Evolutionary conservation across 2,329 filamentous ascomycete species (phyloP).

Genomic region (Teratosphaeria zuluensis): DNA sequence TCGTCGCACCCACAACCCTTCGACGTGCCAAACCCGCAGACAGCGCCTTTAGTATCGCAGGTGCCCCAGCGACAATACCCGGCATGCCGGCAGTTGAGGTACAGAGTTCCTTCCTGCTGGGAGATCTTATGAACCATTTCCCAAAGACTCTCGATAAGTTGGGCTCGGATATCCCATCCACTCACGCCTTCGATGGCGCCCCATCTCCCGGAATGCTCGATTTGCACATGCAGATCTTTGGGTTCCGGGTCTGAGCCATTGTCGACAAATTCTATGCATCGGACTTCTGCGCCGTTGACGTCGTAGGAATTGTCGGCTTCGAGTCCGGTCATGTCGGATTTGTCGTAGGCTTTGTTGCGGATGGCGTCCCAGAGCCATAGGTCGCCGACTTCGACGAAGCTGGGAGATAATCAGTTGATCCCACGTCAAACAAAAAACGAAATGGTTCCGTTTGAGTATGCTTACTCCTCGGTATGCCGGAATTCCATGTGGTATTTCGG

Average conservation of each 20-base stretch:
- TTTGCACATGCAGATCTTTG: not conserved
- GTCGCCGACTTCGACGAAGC: not conserved
- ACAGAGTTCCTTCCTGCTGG: not conserved
- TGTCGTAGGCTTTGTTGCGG: not conserved
- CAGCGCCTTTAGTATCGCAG: too few relatives aligned
- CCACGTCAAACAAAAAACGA: too few relatives aligned
- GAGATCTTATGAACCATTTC: not conserved
- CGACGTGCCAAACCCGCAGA: too few relatives aligned
- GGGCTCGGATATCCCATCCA: not conserved
- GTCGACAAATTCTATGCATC: not conserved
- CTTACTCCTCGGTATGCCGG: not conserved
- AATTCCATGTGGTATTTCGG: not conserved
- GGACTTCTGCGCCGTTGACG: not conserved
- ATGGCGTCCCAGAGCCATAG: not conserved
- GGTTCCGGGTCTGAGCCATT: not conserved
- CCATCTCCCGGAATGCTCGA: not conserved
- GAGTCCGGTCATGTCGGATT: not conserved
- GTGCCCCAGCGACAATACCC: too few relatives aligned
- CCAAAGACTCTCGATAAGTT: not conserved
- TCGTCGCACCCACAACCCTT: too few relatives aligned
- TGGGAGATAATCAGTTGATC: too few relatives aligned
- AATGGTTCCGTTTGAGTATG: too few relatives aligned
- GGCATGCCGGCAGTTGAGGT: not conserved
- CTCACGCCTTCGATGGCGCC: not conserved
- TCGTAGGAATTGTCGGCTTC: not conserved